Conservation (phyloP, 1,139 yeast species). For the Tardiomyces digboiensis region DNA sequence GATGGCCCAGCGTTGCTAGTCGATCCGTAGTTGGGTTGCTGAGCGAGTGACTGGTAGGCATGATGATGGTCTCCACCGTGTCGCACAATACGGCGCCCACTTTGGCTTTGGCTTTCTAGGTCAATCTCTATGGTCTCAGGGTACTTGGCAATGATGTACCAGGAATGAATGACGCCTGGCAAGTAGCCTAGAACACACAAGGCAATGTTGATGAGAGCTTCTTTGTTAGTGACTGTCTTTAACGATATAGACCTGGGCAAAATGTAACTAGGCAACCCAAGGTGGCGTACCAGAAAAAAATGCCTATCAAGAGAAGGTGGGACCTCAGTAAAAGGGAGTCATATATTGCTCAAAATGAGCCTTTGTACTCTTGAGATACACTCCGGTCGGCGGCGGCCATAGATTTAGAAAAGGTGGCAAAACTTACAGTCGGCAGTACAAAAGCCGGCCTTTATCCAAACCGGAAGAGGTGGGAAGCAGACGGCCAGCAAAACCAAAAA, state of each 20-base stretch:
- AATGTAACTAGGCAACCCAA: too few relatives aligned
- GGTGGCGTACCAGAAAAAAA: too few relatives aligned
- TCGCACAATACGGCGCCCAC: not conserved
- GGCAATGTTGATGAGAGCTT: slow-evolving; percentile 58
- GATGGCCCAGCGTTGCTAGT: not conserved
- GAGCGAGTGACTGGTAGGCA: not conserved
- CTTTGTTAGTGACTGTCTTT: too few relatives aligned
- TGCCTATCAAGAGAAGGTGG: too few relatives aligned
- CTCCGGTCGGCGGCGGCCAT: too few relatives aligned
- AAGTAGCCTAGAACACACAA: slow-evolving; percentile 69
- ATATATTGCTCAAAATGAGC: too few relatives aligned
- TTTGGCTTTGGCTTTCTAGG: not conserved
- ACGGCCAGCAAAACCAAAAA: slow-evolving; percentile 13
- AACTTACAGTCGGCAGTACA: slow-evolving; percentile 12
- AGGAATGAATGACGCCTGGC: slow-evolving; percentile 53
- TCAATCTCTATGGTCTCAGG: slow-evolving; percentile 14
- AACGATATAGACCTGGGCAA: too few relatives aligned
- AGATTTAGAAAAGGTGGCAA: not conserved
- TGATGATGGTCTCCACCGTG: not conserved
- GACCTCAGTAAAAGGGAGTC: too few relatives aligned
- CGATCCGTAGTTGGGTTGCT: not conserved
- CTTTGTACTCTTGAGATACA: too few relatives aligned
- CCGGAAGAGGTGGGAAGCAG: slow-evolving; percentile 16
- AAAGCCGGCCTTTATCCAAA: slow-evolving; percentile 14
- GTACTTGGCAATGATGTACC: slow-evolving; percentile 36